These are phyloP conservation scores for Naematelia aurantialba DNA, from an alignment of 768 basidiomycete species.

Conservation along the genomic window DNA sequence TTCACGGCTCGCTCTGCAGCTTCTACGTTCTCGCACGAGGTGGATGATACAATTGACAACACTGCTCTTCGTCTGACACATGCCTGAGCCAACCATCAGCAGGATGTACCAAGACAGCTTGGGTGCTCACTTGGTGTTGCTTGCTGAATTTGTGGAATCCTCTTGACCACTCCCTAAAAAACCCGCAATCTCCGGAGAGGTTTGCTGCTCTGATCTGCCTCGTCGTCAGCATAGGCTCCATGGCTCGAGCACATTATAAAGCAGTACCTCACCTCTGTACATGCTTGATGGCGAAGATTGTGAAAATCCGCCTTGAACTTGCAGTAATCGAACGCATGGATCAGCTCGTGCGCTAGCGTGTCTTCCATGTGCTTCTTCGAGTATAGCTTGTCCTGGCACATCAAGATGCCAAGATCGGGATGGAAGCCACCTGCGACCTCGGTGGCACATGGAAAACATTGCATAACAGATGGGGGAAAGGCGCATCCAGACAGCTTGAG, in stretches of 20 bases:
- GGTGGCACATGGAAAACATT: conserved; percentile 77
- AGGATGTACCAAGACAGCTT: conserved; percentile 9
- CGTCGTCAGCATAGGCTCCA: background rate
- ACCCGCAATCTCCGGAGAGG: conserved; percentile 88
- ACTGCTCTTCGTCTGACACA: conserved; percentile 87
- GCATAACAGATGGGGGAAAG: conserved; percentile 67
- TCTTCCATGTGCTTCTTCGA: conserved; percentile 85
- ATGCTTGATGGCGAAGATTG: conserved; percentile 89
- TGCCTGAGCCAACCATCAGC: conserved; percentile 55
- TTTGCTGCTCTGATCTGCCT: conserved; percentile 88
- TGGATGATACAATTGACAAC: conserved; percentile 73
- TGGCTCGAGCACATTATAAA: background rate
- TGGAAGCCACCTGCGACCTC: conserved; percentile 75
- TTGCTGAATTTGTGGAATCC: conserved; percentile 78
- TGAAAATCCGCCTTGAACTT: conserved; percentile 90
- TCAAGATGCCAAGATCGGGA: conserved; percentile 68
- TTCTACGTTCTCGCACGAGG: conserved; percentile 68
- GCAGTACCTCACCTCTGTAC: conserved; percentile 74
- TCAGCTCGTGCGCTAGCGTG: conserved; percentile 85
- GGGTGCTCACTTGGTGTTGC: conserved; percentile 75
- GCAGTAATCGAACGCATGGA: conserved; percentile 94
- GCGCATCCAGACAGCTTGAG: conserved; percentile 69
- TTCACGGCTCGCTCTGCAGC: conserved; percentile 86
- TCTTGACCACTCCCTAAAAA: conserved; percentile 71
- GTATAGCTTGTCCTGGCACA: conserved; percentile 81